phyloP scores from a whole-genome alignment of 2,329 filamentous ascomycete species.

The Camillea tinctor region DNA sequence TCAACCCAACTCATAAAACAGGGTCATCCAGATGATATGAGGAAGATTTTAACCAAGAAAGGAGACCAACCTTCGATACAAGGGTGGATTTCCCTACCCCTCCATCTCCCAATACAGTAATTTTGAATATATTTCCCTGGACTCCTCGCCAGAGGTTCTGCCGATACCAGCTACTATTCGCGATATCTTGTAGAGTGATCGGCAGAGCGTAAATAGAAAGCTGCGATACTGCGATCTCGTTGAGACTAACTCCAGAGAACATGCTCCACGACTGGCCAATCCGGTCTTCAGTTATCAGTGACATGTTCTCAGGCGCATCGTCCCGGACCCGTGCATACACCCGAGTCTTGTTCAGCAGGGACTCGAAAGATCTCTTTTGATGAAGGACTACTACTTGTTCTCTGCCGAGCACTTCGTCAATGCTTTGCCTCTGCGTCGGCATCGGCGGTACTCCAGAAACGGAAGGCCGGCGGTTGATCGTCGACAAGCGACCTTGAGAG shows the following conservation, averaged over 20 bases:
- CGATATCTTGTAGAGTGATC: background rate
- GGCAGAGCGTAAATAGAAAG: background rate
- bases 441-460: background rate
- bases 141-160: background rate
- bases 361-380: background rate
- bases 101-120: background rate
- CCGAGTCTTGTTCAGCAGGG: background rate
- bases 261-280: background rate
- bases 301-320: background rate
- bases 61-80: background rate
- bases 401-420: background rate
- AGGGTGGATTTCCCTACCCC: background rate
- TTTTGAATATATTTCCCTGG: background rate
- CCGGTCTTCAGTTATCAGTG: background rate
- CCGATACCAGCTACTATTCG: background rate
- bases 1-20: background rate
- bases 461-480: background rate
- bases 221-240: background rate
- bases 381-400: background rate
- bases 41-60: background rate
- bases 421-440: background rate
- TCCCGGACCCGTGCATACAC: background rate
- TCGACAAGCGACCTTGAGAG: background rate
- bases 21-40: background rate
- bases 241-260: background rate